A percentile compares a stretch with the other conserved stretches of the same genome.
Evolutionary conservation across 2,329 filamentous ascomycete species (phyloP).

Genomic region (Aspergillus latus): DNA sequence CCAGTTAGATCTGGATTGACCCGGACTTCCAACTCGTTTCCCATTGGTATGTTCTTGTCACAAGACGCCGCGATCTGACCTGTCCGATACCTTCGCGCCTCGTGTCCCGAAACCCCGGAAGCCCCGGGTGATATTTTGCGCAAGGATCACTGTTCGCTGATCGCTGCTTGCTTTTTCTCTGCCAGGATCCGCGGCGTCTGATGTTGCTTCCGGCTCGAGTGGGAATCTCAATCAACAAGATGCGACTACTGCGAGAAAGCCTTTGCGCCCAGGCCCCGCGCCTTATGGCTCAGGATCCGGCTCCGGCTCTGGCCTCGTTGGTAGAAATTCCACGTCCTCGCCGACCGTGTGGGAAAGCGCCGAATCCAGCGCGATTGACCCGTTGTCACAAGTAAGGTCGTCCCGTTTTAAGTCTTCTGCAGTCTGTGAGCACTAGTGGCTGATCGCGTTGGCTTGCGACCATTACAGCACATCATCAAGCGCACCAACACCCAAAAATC

Average conservation of each 20-base stretch:
- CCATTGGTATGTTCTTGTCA: slow-evolving; percentile 28
- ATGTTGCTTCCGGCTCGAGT: slow-evolving; percentile 33
- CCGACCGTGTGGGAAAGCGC: slow-evolving; percentile 30
- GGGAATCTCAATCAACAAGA: slow-evolving; percentile 26
- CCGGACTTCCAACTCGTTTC: slow-evolving; percentile 24
- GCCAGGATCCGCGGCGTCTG: slow-evolving; percentile 30
- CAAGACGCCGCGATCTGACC: slow-evolving; percentile 11
- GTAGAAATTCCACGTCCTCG: slow-evolving; percentile 27
- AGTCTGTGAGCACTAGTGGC: slow-evolving; percentile 9
- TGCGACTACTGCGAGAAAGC: slow-evolving; percentile 22
- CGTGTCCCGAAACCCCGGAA: slow-evolving; percentile 4
- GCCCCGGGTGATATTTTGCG: slow-evolving; percentile 10
- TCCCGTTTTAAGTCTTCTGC: slow-evolving; percentile 1
- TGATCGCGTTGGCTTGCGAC: slow-evolving; percentile 13
- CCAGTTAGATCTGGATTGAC: slow-evolving; percentile 16
- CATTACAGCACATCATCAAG: slow-evolving; percentile 61
- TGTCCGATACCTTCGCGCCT: slow-evolving; percentile 1
- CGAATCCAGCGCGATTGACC: slow-evolving; percentile 58
- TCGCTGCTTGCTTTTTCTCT: slow-evolving; percentile 10
- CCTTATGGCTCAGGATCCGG: slow-evolving; percentile 17
- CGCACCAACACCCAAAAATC: slow-evolving; percentile 65
- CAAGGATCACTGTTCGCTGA: slow-evolving; percentile 10
- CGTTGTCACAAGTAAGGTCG: slow-evolving; percentile 61
- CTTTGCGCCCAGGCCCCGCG: slow-evolving; percentile 19
- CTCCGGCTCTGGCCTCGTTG: slow-evolving; percentile 20